phyloP scores from a whole-genome alignment of 768 basidiomycete genomes.

The Xerocomellus dryophilus region DNA sequence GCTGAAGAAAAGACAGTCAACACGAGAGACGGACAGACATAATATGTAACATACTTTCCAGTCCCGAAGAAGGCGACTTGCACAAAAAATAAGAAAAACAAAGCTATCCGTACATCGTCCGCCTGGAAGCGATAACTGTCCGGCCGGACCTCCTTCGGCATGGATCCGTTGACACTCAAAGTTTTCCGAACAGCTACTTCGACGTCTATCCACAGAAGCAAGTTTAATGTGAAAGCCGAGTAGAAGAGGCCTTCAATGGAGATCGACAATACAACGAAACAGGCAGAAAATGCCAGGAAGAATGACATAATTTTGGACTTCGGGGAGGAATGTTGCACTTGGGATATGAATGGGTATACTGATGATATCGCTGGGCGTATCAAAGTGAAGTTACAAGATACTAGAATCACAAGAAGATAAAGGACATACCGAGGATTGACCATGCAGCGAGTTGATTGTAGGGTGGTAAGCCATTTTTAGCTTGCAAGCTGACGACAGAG shows the following conservation, averaged over 20 bases:
- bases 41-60: slow-evolving; percentile 58
- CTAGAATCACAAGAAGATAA: background rate
- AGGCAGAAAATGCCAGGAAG: slow-evolving; percentile 70
- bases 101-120: slow-evolving; percentile 68
- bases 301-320: slow-evolving; percentile 54
- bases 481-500: slow-evolving; percentile 59
- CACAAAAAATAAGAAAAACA: slow-evolving; percentile 84
- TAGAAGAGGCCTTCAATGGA: slow-evolving; percentile 82
- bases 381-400: background rate
- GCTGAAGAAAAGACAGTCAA: slow-evolving; percentile 34
- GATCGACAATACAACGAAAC: slow-evolving; percentile 78
- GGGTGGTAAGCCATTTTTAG: slow-evolving; percentile 62
- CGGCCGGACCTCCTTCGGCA: background rate
- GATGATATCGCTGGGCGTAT: slow-evolving; percentile 50
- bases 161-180: background rate
- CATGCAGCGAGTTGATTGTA: slow-evolving; percentile 63
- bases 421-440: slow-evolving; percentile 55
- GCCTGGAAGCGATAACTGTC: slow-evolving; percentile 43
- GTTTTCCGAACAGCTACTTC: slow-evolving; percentile 40
- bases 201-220: slow-evolving; percentile 66
- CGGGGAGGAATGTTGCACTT: slow-evolving; percentile 35
- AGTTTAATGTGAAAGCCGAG: slow-evolving; percentile 57
- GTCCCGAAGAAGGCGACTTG: slow-evolving; percentile 86
- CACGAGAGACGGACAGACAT: background rate
- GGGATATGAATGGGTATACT: slow-evolving; percentile 46